Conservation (phyloP, 768 basidiomycete genomes). For the Boletellus ananiceps region DNA sequence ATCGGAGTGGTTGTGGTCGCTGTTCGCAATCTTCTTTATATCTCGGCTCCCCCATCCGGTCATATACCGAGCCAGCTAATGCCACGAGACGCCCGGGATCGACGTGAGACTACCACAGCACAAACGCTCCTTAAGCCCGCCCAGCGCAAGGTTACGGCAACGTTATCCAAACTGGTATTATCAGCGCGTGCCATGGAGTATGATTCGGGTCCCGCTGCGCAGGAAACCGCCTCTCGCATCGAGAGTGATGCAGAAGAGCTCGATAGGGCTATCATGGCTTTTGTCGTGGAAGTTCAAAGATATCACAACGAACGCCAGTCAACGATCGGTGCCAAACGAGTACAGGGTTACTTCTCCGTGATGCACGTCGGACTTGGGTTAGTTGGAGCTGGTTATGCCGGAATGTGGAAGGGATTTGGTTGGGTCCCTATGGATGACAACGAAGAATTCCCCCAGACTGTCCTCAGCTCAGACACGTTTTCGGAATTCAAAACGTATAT, state of each 20-base stretch:
- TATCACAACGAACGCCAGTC: constrained; percentile 36
- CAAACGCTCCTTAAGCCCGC: constrained; percentile 69
- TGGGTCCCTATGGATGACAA: constrained; percentile 59
- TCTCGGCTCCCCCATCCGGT: constrained; percentile 53
- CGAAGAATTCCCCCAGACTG: constrained; percentile 41
- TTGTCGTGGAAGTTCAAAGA: constrained; percentile 66
- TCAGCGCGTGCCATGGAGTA: constrained; percentile 88
- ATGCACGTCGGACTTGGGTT: constrained; percentile 68
- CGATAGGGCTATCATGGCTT: constrained; percentile 63
- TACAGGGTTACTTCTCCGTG: constrained; percentile 58
- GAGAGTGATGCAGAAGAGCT: constrained; percentile 74
- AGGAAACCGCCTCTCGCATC: constrained; percentile 65
- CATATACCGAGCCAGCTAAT: constrained; percentile 57
- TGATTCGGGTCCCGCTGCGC: constrained; percentile 59
- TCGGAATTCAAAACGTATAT: constrained; percentile 48
- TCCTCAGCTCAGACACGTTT: constrained; percentile 49
- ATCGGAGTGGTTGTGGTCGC: constrained; percentile 61
- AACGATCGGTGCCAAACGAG: constrained; percentile 40
- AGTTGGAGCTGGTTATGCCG: constrained; percentile 75
- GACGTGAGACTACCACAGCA: constrained; percentile 39
- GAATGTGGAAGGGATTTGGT: constrained; percentile 81
- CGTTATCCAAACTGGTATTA: constrained; percentile 83
- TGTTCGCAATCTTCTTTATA: constrained; percentile 75
- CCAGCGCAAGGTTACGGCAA: constrained; percentile 83
- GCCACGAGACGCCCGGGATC: constrained; percentile 46